Evolutionary conservation across 306 rosid species (phyloP), one percentile per base, ranked within the genome.

Genomic region (Rosa chinensis): DNA sequence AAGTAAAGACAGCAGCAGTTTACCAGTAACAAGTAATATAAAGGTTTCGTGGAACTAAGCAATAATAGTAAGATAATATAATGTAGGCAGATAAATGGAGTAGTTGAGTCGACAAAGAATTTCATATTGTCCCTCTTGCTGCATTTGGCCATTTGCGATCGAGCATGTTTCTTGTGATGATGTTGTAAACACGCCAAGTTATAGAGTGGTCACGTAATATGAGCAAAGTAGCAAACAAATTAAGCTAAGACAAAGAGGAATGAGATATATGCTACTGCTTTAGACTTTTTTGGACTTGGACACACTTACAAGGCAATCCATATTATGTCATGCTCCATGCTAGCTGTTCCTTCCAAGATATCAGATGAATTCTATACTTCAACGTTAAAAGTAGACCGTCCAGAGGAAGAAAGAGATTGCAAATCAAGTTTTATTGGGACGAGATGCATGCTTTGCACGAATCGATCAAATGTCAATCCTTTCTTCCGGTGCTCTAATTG

Each of bases 231-330:
- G 70, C 69, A 77, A 69, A 25, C 69, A 43, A 43, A 35, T 1
- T 16, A 13, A 28, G 61, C 12, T 0, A 73, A 6, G 62, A 53
- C 18, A 44, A 50, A 63, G 8, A 43, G 58, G 43, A 8, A 74
- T 50, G 58, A 61, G 16, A 44, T 10, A 55, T 23, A 8, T 66
- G 25, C 28, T 16, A 9, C 40, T 37, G 23, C 47, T 47, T 43
- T 70, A 28, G 72, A 77, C 72, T 78, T 73, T 52, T 66, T 5
- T 21, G 72, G 53, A 12, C 72, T 18, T 76, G 69, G 73, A 35
- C 79, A 72, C n/a, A 72, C 84, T 84, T 84, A 8, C 73, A 84
- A 72, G 81, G 77, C 84, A 76, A 64, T 21, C 56, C 81, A 66
- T 5, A 23, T 14, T 45, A 16, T 47, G 35, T 50, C 43, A 53